These are phyloP conservation scores for Sclerotiophoma versabilis DNA, from an alignment of 2,329 filamentous ascomycete species.

Conservation along the genomic window DNA sequence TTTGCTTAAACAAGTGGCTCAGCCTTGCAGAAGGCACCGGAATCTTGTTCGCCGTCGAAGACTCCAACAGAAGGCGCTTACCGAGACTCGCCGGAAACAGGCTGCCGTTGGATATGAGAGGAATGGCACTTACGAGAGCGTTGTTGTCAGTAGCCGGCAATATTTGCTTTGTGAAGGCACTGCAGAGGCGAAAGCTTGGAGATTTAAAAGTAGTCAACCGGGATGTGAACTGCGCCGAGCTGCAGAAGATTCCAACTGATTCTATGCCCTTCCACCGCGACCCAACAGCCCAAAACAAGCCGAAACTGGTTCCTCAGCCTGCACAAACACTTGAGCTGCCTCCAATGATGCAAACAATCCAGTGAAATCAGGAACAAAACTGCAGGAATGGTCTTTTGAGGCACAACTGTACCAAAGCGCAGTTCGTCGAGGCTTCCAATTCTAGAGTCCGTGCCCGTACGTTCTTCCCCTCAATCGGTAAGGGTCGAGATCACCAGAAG, in stretches of 20 bases:
- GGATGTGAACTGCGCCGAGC: conserved; percentile 46
- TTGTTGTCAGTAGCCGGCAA: conserved; percentile 5
- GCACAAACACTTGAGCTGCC: conserved; percentile 19
- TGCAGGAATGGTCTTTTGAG: background rate
- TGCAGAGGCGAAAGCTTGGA: conserved; percentile 27
- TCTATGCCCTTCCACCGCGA: conserved; percentile 44
- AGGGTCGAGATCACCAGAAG: conserved; percentile 16
- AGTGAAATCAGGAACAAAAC: background rate
- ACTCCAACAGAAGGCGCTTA: conserved; percentile 24
- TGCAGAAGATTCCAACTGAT: conserved; percentile 45
- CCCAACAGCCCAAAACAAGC: conserved; percentile 36
- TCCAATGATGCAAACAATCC: background rate
- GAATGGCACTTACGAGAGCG: conserved; percentile 12
- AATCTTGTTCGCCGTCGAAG: conserved; percentile 13
- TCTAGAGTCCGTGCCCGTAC: conserved; percentile 4
- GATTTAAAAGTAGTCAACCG: conserved; percentile 45
- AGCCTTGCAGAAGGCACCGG: conserved; percentile 26
- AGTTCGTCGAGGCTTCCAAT: conserved; percentile 7
- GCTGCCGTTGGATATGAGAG: background rate
- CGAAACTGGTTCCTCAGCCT: conserved; percentile 16
- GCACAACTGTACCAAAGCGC: background rate
- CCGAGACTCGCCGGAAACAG: conserved; percentile 23
- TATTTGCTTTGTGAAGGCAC: conserved; percentile 18
- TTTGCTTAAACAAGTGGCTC: conserved; percentile 25
- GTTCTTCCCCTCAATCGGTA: conserved; percentile 22